These are phyloP conservation scores for Tanacetum coccineum DNA, from an alignment of 129 eudicot genomes.

Conservation along the genomic window DNA sequence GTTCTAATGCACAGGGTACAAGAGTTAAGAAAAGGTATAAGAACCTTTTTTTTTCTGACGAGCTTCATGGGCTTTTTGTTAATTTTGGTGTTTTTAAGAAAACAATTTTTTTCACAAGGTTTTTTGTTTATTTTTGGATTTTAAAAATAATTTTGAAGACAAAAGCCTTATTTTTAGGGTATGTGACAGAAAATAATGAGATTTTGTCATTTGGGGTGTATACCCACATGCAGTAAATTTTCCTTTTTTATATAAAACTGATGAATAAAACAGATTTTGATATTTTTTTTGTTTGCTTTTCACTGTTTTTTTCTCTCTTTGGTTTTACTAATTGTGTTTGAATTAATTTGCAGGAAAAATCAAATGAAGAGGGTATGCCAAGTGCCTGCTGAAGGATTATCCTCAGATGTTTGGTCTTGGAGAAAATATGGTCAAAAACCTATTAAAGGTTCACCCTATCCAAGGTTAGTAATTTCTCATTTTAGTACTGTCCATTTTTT, in stretches of 20 bases:
- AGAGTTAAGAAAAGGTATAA: conserved; percentile 78
- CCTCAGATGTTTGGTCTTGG: conserved; percentile 99
- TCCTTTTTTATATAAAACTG: background rate
- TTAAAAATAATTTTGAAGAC: background rate
- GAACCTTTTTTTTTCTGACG: conserved; percentile 5
- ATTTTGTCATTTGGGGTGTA: conserved; percentile 10
- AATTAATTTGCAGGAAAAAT: conserved; percentile 51
- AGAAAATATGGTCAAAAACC: conserved; percentile 99
- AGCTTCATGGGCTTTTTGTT: background rate
- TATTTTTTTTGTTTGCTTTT: background rate
- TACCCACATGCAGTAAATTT: conserved; percentile 28
- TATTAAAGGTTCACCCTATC: conserved; percentile 99
- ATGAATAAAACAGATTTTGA: conserved; percentile 3
- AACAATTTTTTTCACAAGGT: too few relatives aligned
- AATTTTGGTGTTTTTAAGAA: background rate
- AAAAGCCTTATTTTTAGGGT: conserved; percentile 9
- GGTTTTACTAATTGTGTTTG: conserved; percentile 20
- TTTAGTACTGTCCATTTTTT: background rate
- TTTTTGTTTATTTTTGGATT: background rate
- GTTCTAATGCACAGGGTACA: conserved; percentile 42
- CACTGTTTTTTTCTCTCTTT: background rate
- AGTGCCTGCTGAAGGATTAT: conserved; percentile 89
- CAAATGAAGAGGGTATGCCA: conserved; percentile 85
- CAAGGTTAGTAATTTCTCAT: conserved; percentile 55
- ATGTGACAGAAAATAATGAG: conserved; percentile 23